phyloP scores from a whole-genome alignment of 2,329 filamentous ascomycete species.

The Dryadomyces sulphureus region DNA sequence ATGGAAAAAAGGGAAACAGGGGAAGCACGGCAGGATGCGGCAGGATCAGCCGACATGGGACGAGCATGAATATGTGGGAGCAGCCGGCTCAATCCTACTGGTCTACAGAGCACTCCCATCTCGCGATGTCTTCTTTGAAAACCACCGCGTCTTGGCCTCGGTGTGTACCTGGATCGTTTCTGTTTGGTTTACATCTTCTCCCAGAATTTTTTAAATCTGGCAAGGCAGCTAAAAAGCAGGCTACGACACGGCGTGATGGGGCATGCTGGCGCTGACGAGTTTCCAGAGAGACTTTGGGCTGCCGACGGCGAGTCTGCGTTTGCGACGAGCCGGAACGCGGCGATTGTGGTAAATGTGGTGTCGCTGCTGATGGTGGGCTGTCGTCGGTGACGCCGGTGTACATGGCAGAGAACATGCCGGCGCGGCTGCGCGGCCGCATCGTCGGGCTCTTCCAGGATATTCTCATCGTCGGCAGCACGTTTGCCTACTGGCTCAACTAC shows the following conservation, averaged over 20 bases:
- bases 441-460: conserved; percentile 30
- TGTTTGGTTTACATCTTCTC: background rate
- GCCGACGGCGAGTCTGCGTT: conserved; percentile 14
- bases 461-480: conserved; percentile 26
- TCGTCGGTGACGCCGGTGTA: conserved; percentile 29
- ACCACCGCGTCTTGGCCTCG: conserved; percentile 1
- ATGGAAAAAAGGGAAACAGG: background rate
- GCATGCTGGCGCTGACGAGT: conserved; percentile 2
- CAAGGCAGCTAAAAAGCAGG: background rate
- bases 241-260: conserved; percentile 3
- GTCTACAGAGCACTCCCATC: too few relatives aligned
- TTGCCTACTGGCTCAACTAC: conserved; percentile 28
- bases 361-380: conserved; percentile 15
- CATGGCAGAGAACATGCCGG: conserved; percentile 30
- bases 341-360: background rate
- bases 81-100: too few relatives aligned
- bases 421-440: conserved; percentile 26
- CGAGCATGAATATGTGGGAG: too few relatives aligned
- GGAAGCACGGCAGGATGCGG: background rate
- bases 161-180: conserved; percentile 2
- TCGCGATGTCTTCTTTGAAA: background rate
- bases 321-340: conserved; percentile 37
- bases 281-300: conserved; percentile 1
- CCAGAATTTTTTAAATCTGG: background rate
- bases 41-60: background rate